Evolutionary conservation across 257 asterid genomes (phyloP).

Genomic region (Solanum etuberosum): DNA sequence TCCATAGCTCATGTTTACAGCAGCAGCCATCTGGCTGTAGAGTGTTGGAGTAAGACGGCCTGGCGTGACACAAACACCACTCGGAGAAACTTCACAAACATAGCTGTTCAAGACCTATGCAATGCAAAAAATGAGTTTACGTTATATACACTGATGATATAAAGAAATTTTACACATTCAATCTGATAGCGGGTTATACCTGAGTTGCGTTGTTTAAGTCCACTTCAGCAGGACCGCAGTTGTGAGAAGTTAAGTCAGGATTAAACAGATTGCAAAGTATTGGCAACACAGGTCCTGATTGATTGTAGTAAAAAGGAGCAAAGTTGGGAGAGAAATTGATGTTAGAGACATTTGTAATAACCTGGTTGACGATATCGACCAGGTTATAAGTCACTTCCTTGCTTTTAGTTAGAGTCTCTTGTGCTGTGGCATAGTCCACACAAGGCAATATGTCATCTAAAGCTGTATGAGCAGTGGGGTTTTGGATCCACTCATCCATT

Average conservation of each 20-base stretch:
- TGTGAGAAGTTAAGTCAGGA: constrained; percentile 4
- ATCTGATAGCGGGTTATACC: not conserved
- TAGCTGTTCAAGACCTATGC: constrained; percentile 18
- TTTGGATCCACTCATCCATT: constrained; percentile 28
- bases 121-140: not conserved
- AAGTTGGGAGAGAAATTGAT: constrained; percentile 15
- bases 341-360: constrained; percentile 21
- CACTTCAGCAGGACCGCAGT: constrained; percentile 15
- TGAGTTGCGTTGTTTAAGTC: constrained; percentile 17
- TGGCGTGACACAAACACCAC: constrained; percentile 16
- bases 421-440: constrained; percentile 11
- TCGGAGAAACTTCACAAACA: constrained; percentile 19
- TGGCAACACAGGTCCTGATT: constrained; percentile 28
- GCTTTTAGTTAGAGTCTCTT: constrained; percentile 11
- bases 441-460: constrained; percentile 23
- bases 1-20: constrained; percentile 15
- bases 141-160: not conserved
- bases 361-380: constrained; percentile 9
- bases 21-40: constrained; percentile 10
- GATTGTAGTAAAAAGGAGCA: constrained; percentile 19
- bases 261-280: constrained; percentile 24
- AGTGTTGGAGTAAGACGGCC: constrained; percentile 22
- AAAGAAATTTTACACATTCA: not conserved
- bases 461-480: constrained; percentile 23
- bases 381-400: constrained; percentile 13